Base-by-base conservation (phyloP, 352 stramenopile species). In the Pythium phragmiticola region DNA sequence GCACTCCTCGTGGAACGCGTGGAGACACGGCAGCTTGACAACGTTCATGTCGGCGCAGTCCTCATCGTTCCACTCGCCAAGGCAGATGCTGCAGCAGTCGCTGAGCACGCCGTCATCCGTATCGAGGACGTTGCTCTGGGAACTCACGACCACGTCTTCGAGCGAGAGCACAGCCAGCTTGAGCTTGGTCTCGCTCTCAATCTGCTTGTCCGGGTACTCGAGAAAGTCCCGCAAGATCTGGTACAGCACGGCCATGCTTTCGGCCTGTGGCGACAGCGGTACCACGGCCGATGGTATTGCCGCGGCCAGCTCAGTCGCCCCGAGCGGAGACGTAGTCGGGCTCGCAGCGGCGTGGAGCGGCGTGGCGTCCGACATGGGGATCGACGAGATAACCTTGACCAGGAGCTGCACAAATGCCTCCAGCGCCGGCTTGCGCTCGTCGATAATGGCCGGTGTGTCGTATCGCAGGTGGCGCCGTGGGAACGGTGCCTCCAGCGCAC, bases 1-100 rank as follows among this genome's bases (percentile, higher is more conserved):
- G 54, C 87, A 95, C 26, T 93, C 84, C 57, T 95, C 87, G 73
- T 95, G 87, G 72, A 93, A 95, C 19, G 78, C 83, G 70, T 95
- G 87, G 47, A 88, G 57, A 57, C 87, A 95, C 43, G 87, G 87
- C 46, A 95, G 65, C 68, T 91, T 89, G 26, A 95, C 87, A 47
- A 92, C 83, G 58, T 90, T 90, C 78, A 93, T 89, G 53, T 72
- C 79, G 50, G 57, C 72, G 69, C 84, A 94, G 63, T 92, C 84
- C 55, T 92, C 81, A 69, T 91, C 79, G 60, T 89, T 71, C 87
- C 87, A 95, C 37, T 92, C 82, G 48, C 77, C 75, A 2, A 95
- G 76, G 55, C 86, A 95, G 57, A 95, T 93, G 56, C 84, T 92
- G 62, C 87, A 95, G 69, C 84, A 90, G 57, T 94, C 86, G 66